Evolutionary conservation across 2,329 filamentous ascomycete species (phyloP), one percentile per base, ranked within the genome.

Genomic region (Dothistroma septosporum): DNA sequence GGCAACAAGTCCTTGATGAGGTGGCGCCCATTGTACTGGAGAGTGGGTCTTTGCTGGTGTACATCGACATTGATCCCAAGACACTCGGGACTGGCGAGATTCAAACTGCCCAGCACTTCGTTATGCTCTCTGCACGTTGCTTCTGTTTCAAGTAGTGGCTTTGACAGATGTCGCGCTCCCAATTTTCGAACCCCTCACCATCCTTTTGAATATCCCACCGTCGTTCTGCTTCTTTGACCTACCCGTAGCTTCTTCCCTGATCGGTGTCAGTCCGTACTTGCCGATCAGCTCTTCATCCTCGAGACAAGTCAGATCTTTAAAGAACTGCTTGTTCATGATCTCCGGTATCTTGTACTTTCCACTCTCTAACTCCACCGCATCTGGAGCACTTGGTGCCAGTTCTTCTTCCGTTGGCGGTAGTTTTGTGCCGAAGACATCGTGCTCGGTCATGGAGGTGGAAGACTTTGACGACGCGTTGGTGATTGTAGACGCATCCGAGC

Each of bases 201-300:
- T 37, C 33, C 14, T 16, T 9, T 37, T 37, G 14, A 37, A 28
- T 28, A 2, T 28, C 24, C 24, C 24, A 6, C 24, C 24, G 24
- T 6, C 24, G 6, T 28, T 28, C 24, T 28, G 24, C 24, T 28
- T 28, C 24, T 28, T 28, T 28, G 24, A 28, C 24, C 6, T 6
- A 28, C 24, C 6, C 24, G 24, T 2, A 28, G 24, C 3, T n/a
- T 31, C 31, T 3, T 14, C 11, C 14, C 33, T 11, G 14, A 61
- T 41, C 28, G 49, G 11, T 4, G 53, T 52, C 41, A 62, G 28
- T 1, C 46, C 48, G 24, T 62, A 59, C 35, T 62, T 62, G 28
- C 46, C 8, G 12, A 62, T 46, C 12, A 62, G 37, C 35, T 62
- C 60, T 2, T 58, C 60, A 52, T 62, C 60, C 35, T 59, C 56